Percentiles rank a stretch among this genome's conserved stretches.
These are phyloP conservation scores for Schizothecium vesticola DNA, from an alignment of 495 filamentous ascomycete genomes.

Conservation along the genomic window DNA sequence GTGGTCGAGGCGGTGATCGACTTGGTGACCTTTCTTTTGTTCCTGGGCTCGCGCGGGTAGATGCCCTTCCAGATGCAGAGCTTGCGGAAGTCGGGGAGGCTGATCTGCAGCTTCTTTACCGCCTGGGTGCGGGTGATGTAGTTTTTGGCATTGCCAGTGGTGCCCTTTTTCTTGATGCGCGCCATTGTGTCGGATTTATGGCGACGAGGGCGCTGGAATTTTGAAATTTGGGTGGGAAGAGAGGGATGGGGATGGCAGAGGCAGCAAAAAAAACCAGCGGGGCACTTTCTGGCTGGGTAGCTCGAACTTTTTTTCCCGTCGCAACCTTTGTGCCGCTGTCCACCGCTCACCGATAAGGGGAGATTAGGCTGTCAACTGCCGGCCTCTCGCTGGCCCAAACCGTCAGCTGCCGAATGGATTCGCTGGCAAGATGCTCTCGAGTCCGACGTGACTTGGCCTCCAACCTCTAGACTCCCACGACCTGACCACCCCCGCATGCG, in stretches of 20 bases:
- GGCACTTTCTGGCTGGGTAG: constrained; percentile 9
- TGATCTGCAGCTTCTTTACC: constrained; percentile 94
- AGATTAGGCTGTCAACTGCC: constrained; percentile 18
- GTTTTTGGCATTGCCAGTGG: constrained; percentile 91
- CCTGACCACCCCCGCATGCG: constrained; percentile 8
- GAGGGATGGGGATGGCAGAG: neutral
- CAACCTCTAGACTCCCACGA: constrained; percentile 5
- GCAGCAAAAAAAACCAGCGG: constrained; percentile 10
- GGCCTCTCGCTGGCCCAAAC: neutral
- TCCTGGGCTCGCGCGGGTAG: constrained; percentile 92
- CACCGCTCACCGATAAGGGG: constrained; percentile 20
- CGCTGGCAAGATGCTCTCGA: constrained; percentile 8
- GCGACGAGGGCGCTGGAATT: neutral
- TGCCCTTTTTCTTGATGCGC: constrained; percentile 92
- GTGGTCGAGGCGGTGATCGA: constrained; percentile 83
- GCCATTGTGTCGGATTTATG: constrained; percentile 51
- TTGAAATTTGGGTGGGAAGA: constrained; percentile 5
- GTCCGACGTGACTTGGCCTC: constrained; percentile 1
- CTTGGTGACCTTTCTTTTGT: constrained; percentile 93
- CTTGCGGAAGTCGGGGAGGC: constrained; percentile 91
- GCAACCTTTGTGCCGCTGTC: constrained; percentile 24
- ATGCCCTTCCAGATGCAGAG: constrained; percentile 99
- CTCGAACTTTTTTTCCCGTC: constrained; percentile 36
- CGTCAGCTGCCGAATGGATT: constrained; percentile 13
- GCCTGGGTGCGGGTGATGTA: constrained; percentile 96